Percentiles rank a stretch among this genome's conserved stretches.
phyloP scores from a whole-genome alignment of 2,329 filamentous ascomycete species.

The Trichoderma atrobrunneum region DNA sequence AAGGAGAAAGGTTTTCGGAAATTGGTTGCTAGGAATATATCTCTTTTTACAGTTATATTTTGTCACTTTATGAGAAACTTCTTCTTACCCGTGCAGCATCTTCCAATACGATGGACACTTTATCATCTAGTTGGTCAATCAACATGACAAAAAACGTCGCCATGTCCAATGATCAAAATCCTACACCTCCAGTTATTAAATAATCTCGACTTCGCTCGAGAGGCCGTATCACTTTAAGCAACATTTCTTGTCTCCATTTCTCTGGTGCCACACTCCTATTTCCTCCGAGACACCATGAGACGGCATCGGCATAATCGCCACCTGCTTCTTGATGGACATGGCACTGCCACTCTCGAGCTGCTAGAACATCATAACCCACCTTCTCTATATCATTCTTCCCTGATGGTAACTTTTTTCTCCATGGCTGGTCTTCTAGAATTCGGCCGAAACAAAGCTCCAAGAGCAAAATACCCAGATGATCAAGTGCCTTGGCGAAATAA shows the following conservation, averaged over 20 bases:
- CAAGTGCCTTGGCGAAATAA: background rate
- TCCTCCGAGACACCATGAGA: slow-evolving; percentile 16
- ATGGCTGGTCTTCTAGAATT: background rate
- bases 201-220: background rate
- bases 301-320: slow-evolving; percentile 7
- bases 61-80: too few species aligned
- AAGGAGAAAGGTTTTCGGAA: background rate
- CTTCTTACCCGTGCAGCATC: too few species aligned
- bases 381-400: background rate
- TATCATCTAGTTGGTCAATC: too few species aligned
- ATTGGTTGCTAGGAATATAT: too few species aligned
- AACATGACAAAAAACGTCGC: background rate
- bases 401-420: background rate
- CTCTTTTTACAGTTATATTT: too few species aligned
- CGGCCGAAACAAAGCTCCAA: background rate
- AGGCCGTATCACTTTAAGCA: background rate
- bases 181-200: background rate
- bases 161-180: background rate
- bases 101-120: too few species aligned
- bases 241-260: slow-evolving; percentile 18
- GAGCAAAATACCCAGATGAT: background rate
- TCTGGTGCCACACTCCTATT: background rate
- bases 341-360: slow-evolving; percentile 14
- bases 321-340: slow-evolving; percentile 13
- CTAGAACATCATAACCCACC: background rate